Evolutionary conservation across 1,284 basidiomycete species (phyloP), one percentile per base, ranked within the genome.

Genomic region (Xerocomus minutiporus): DNA sequence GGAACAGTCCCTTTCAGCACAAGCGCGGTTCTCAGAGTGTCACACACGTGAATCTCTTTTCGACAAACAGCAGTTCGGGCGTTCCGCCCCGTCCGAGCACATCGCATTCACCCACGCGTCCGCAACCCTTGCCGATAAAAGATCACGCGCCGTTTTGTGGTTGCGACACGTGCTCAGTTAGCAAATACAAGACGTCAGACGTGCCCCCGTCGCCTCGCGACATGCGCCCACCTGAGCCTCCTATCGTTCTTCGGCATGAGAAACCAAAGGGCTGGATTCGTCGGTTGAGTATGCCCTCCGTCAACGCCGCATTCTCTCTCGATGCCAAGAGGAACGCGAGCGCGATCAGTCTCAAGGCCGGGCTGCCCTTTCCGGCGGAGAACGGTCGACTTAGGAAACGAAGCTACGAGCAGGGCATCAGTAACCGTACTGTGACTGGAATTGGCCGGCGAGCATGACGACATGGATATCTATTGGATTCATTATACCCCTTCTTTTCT

Each of bases 181-280:
- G 70, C 46, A 80, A 81, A 59, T 84, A 84, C 69, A 70, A 56
- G 50, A 38, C 11, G 23, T 29, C 49, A 12, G 59, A 71, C 15
- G 61, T 55, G 20, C 58, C 64, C 15, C 64, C 70, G 1, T 70
- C 72, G 3, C 68, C 70, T 15, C 67, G 62, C 45, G 73, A 72
- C 57, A 63, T 73, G 17, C 74, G 75, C 20, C 75, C 76, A 12
- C 73, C 72, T 3, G 73, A 72, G 41, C 68, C 73, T 23, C 74
- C 76, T 0, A 72, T 75, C 41, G 53, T 61, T 11, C 65, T 77
- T 25, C 76, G 75, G 11, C 73, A 70, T 25, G 79, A 83, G 59
- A 86, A 84, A 58, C 76, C 81, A 8, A 85, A 79, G 59, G 79
- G 84, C 0, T 90, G 88, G 87, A 86, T 89, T 57, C 72, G 85